These are phyloP conservation scores for Pseudofabraea citricarpa DNA, from an alignment of 2,329 filamentous ascomycete species.

Conservation along the genomic window DNA sequence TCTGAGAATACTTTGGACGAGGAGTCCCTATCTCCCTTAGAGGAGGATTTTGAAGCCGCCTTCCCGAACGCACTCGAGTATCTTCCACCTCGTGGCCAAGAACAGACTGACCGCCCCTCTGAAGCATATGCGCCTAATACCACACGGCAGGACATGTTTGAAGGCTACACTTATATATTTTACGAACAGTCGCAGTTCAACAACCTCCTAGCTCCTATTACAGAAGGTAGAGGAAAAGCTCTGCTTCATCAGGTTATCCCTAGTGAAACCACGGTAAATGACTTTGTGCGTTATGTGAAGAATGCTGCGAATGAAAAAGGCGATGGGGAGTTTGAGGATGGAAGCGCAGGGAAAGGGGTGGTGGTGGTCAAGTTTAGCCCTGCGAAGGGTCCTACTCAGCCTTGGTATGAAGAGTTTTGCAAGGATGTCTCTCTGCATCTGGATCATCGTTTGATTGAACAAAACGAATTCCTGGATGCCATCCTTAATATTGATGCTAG, in stretches of 20 bases:
- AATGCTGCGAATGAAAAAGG: slow-evolving; percentile 70
- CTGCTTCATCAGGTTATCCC: slow-evolving; percentile 58
- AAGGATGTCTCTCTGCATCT: slow-evolving; percentile 65
- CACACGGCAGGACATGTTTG: slow-evolving; percentile 66
- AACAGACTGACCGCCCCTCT: slow-evolving; percentile 64
- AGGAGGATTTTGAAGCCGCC: slow-evolving; percentile 70
- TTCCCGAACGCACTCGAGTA: slow-evolving; percentile 75
- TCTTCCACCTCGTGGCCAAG: slow-evolving; percentile 70
- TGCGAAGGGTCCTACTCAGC: slow-evolving; percentile 46
- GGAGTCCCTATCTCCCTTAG: slow-evolving; percentile 48
- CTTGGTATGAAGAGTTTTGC: slow-evolving; percentile 67
- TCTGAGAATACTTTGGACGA: slow-evolving; percentile 32
- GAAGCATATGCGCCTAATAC: slow-evolving; percentile 69
- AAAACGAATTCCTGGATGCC: slow-evolving; percentile 87
- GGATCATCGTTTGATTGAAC: slow-evolving; percentile 78
- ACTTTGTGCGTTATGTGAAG: slow-evolving; percentile 75
- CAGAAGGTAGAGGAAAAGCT: slow-evolving; percentile 78
- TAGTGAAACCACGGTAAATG: slow-evolving; percentile 62
- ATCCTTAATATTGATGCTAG: slow-evolving; percentile 78
- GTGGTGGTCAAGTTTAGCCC: slow-evolving; percentile 72
- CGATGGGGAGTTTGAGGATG: slow-evolving; percentile 57
- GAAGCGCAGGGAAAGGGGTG: slow-evolving; percentile 63
- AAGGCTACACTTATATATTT: slow-evolving; percentile 86
- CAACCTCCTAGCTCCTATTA: slow-evolving; percentile 69
- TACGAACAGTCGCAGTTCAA: slow-evolving; percentile 72